Conservation (phyloP, 495 filamentous ascomycete genomes). For the Annulohypoxylon bovei region DNA sequence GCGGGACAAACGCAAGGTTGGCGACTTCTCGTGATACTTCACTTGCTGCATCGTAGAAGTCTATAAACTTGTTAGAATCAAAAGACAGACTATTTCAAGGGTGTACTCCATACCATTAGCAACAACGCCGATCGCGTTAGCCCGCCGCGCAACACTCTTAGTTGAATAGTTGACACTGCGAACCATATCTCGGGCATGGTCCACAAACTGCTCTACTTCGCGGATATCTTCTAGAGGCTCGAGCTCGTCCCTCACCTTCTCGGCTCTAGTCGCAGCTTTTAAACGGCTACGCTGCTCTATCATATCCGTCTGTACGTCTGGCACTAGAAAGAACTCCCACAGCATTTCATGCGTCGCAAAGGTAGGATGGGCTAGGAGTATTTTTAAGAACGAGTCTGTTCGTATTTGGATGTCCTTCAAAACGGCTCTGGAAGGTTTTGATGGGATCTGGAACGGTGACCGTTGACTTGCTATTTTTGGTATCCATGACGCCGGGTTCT, state of each 20-base stretch:
- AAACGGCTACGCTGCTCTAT: conserved; percentile 87
- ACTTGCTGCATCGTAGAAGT: conserved; percentile 73
- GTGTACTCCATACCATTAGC: conserved; percentile 59
- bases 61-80: conserved; percentile 54
- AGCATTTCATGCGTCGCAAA: conserved; percentile 97
- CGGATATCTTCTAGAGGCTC: conserved; percentile 83
- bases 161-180: conserved; percentile 83
- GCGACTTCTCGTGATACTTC: conserved; percentile 66
- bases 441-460: conserved; percentile 91
- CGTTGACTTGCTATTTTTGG: conserved; percentile 81
- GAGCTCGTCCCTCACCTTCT: conserved; percentile 88
- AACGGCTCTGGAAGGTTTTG: conserved; percentile 85
- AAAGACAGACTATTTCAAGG: conserved; percentile 41
- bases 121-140: conserved; percentile 66
- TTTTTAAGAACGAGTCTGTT: conserved; percentile 85
- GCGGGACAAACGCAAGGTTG: conserved; percentile 74
- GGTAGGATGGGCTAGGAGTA: conserved; percentile 87
- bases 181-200: conserved; percentile 87
- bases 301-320: conserved; percentile 88
- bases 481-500: conserved; percentile 95
- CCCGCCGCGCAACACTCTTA: conserved; percentile 77
- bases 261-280: conserved; percentile 83
- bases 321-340: conserved; percentile 99
- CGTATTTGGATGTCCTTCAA: conserved; percentile 88
- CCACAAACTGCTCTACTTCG: conserved; percentile 94